Evolutionary conservation across 2,329 filamentous ascomycete genomes (phyloP).

Genomic region (Exophiala mesophila): DNA sequence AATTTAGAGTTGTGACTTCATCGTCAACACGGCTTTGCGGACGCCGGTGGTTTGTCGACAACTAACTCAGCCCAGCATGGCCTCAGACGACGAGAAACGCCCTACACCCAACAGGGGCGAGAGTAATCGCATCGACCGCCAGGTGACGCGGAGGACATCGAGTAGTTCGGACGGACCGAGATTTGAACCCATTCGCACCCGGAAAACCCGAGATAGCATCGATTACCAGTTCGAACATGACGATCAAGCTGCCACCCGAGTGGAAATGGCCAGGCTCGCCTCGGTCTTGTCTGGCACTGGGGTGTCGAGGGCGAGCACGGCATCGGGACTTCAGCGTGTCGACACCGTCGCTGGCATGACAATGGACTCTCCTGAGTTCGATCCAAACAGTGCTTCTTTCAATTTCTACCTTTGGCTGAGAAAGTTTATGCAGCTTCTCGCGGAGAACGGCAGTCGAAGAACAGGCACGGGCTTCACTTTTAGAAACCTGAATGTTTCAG

Average conservation of each 20-base stretch:
- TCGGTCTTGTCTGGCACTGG: slow-evolving; percentile 17
- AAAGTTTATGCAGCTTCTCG: slow-evolving; percentile 19
- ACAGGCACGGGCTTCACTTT: slow-evolving; percentile 54
- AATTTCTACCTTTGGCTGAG: slow-evolving; percentile 22
- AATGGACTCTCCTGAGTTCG: slow-evolving; percentile 17
- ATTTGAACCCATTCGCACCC: slow-evolving; percentile 22
- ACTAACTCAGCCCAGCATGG: no score
- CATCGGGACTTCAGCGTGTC: slow-evolving; percentile 10
- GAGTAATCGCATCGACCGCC: neutral
- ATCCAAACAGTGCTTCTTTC: slow-evolving; percentile 20
- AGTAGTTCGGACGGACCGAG: slow-evolving; percentile 14
- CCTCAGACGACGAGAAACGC: neutral
- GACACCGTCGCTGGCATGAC: slow-evolving; percentile 23
- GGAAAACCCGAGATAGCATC: slow-evolving; percentile 14
- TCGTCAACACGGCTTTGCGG: no score
- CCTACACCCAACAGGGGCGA: neutral
- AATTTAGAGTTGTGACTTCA: no score
- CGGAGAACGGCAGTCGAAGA: slow-evolving; percentile 12
- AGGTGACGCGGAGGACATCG: neutral
- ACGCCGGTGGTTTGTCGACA: no score
- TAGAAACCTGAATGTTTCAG: slow-evolving; percentile 61
- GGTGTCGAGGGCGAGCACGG: slow-evolving; percentile 6
- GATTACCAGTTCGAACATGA: slow-evolving; percentile 18
- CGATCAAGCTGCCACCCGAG: slow-evolving; percentile 4
- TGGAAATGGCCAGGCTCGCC: slow-evolving; percentile 18